Evolutionary conservation across 208 protist species (phyloP), one percentile per base, ranked within the genome.

Genomic region (Angomonas deanei): DNA sequence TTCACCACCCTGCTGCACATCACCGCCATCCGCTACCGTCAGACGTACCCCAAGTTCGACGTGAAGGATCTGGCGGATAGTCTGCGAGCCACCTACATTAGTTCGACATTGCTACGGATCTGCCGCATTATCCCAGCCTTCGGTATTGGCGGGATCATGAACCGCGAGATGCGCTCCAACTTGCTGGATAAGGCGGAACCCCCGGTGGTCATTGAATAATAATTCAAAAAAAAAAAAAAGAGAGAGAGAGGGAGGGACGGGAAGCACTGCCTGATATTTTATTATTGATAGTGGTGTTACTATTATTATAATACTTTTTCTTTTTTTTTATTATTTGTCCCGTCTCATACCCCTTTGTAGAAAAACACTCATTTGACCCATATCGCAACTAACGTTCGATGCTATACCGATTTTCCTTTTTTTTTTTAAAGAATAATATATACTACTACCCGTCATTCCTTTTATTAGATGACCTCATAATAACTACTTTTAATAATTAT

Each of bases 1-100:
- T 33, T 91, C 15, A 94, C 88, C 42, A 94, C 88, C 32, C 70
- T 91, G 4, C 62, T 94, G 56, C 88, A 94, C 71, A 94, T 94
- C 53, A 76, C 78, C 10, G 88, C 87, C 19, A 93, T 93, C 57
- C 87, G 87, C 3, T 93, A 93, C 65, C 73, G 81, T n/a, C 87
- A 93, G 71, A 88, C 84, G 10, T 86, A 93, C 68, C 87, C 87
- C 26, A 78, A 88, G 33, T 93, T 90, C 30, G 71, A 63, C 38
- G 61, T 70, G 71, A 66, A 72, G 38, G 87, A 93, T 50, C 59
- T 91, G 3, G 64, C 27, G 28, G 54, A 74, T 21, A 89, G 81
- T 61, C 63, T 93, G 38, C 71, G 71, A 26, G 68, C 62, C 31
- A 93, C 87, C n/a, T 93, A 93, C 62, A 21, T 88, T 24, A 88